Evolutionary conservation across 2,329 filamentous ascomycete species (phyloP).

Genomic region (Monilinia polystroma): DNA sequence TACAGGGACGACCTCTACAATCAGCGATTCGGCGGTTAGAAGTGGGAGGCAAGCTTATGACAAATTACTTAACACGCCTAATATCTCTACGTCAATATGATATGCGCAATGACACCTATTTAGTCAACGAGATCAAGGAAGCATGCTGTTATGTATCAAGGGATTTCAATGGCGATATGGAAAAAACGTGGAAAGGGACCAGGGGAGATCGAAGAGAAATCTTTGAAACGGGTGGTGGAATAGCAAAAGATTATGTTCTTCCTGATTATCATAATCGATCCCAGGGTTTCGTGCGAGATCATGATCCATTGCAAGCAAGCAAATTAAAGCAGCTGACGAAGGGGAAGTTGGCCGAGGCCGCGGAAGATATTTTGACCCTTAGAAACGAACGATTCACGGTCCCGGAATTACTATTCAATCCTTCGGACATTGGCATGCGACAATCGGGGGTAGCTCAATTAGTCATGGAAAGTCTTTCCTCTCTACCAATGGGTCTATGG

Average conservation of each 20-base stretch:
- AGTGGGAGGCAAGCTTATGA: slow-evolving; percentile 87
- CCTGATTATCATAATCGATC: slow-evolving; percentile 68
- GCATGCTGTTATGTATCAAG: slow-evolving; percentile 77
- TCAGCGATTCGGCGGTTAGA: slow-evolving; percentile 80
- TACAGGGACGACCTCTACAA: slow-evolving; percentile 78
- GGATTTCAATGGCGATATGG: slow-evolving; percentile 75
- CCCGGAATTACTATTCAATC: slow-evolving; percentile 86
- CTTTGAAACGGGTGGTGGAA: slow-evolving; percentile 50
- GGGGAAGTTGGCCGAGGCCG: slow-evolving; percentile 46
- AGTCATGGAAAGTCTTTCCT: slow-evolving; percentile 74
- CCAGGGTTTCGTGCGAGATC: slow-evolving; percentile 71
- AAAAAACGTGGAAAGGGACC: slow-evolving; percentile 79
- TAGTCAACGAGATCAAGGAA: slow-evolving; percentile 97
- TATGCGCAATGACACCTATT: slow-evolving; percentile 88
- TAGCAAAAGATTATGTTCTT: slow-evolving; percentile 88
- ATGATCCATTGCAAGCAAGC: slow-evolving; percentile 66
- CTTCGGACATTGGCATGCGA: slow-evolving; percentile 78
- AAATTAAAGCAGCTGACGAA: slow-evolving; percentile 47
- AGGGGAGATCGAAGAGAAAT: slow-evolving; percentile 54
- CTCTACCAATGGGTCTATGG: slow-evolving; percentile 78
- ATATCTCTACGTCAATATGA: slow-evolving; percentile 91
- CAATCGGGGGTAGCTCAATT: slow-evolving; percentile 80
- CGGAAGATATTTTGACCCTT: slow-evolving; percentile 80
- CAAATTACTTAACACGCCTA: slow-evolving; percentile 86
- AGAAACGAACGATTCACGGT: slow-evolving; percentile 90